Evolutionary conservation across 768 basidiomycete genomes (phyloP).

Genomic region (Gymnopilus dilepis): DNA sequence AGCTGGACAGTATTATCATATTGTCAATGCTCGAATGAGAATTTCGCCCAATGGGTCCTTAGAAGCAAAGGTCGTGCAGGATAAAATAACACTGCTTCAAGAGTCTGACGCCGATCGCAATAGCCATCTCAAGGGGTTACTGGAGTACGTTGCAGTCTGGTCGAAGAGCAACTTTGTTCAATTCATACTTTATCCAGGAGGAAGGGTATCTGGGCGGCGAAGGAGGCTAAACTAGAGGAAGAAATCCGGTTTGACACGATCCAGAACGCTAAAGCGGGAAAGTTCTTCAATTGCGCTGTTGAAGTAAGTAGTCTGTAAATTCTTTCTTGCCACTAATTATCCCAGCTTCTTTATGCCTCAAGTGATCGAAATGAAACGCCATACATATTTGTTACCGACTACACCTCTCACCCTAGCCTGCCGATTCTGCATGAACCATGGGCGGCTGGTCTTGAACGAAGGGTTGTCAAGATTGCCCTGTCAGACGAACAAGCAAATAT

Average conservation of each 20-base stretch:
- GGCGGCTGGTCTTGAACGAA: constrained; percentile 51
- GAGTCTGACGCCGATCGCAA: constrained; percentile 41
- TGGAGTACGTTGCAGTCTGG: constrained; percentile 48
- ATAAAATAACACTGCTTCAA: constrained; percentile 51
- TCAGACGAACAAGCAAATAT: constrained; percentile 51
- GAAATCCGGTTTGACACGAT: constrained; percentile 53
- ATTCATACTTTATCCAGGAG: constrained; percentile 42
- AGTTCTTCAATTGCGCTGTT: constrained; percentile 59
- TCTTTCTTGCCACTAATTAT: neutral
- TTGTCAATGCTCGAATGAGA: constrained; percentile 58
- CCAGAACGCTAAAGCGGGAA: constrained; percentile 46
- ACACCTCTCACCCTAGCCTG: constrained; percentile 56
- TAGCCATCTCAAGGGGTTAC: constrained; percentile 49
- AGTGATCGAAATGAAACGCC: constrained; percentile 35
- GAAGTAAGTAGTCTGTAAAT: constrained; percentile 47
- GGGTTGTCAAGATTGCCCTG: constrained; percentile 56
- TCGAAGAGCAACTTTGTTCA: constrained; percentile 9
- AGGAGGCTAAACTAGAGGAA: constrained; percentile 28
- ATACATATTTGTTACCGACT: constrained; percentile 68
- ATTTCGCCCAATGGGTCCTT: constrained; percentile 40
- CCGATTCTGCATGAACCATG: constrained; percentile 39
- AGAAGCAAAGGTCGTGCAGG: constrained; percentile 58
- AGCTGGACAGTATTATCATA: constrained; percentile 53
- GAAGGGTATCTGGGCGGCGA: constrained; percentile 49
- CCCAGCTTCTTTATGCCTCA: constrained; percentile 54